Base-by-base conservation (phyloP, 106 monocot species). In the Dendrobium officinale region DNA sequence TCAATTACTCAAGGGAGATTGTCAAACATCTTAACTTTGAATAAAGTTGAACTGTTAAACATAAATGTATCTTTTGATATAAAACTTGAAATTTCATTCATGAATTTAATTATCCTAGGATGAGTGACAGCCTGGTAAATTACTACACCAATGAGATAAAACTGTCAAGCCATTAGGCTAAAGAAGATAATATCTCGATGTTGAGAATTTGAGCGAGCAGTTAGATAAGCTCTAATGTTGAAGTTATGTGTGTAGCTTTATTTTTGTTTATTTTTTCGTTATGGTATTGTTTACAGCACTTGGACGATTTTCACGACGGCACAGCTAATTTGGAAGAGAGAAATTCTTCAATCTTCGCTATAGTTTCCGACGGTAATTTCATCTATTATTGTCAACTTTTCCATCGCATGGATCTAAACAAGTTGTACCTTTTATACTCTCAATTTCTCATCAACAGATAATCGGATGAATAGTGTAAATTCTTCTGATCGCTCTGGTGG, bases 291-390 rank as follows among this genome's bases (percentile, higher is more conserved):
- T 75, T 85, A 67, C 82, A 91, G 88, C 75, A 78, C 13, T 84
- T 91, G n/a, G 82, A 91, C 47, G 82, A 90, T 75, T 54, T 80
- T 55, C 72, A 67, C 26, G 22, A 84, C 77, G 20, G 43, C 24
- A 78, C 84, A 73, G 49, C 82, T 27, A 49, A 79, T 6, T 73
- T 86, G 33, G 86, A 86, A 72, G 86, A 86, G 66, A 82, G 83
- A 78, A 91, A 88, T 78, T 77, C 88, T 40, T 22, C 59, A 11
- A 79, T 84, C 9, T 82, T 91, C 78, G 83, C 77, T 75, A 78
- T 88, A 41, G 77, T 86, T 66, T 13, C 80, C 74, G 72, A 82
- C 72, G 82, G 91, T 91, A 56, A 75, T 49, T 13, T 2, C 45
- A 20, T 31, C 18, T 8, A 22, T 24, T 31, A 55, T 74, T 11